Conservation (phyloP, 2,329 filamentous ascomycete genomes). For the Xylaria multiplex region DNA sequence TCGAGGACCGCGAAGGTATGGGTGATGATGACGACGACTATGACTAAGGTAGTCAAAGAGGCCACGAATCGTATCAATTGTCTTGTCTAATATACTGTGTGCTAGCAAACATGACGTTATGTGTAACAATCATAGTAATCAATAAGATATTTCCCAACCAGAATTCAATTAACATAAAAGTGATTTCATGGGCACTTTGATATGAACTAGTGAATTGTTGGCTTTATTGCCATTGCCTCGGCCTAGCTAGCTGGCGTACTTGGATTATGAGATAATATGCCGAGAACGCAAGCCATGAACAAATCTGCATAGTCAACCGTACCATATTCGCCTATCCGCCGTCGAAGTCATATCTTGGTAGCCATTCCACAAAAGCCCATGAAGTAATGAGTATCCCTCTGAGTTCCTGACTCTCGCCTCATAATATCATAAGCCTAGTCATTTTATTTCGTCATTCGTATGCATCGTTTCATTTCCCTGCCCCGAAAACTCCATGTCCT, state of each 20-base stretch:
- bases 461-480: neutral
- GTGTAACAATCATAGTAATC: neutral
- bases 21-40: slow-evolving; percentile 66
- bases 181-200: neutral
- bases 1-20: slow-evolving; percentile 76
- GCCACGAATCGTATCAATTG: neutral
- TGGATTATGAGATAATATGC: neutral
- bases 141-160: slow-evolving; percentile 1
- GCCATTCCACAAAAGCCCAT: slow-evolving; percentile 13
- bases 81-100: neutral
- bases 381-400: slow-evolving; percentile 2
- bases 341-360: slow-evolving; percentile 18
- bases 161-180: neutral
- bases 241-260: slow-evolving; percentile 7
- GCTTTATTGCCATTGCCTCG: neutral
- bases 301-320: slow-evolving; percentile 3
- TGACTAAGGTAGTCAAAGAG: slow-evolving; percentile 48
- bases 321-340: slow-evolving; percentile 6
- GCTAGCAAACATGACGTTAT: neutral
- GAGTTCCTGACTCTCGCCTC: neutral
- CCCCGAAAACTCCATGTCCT: neutral
- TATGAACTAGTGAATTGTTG: neutral
- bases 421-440: neutral
- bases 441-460: neutral
- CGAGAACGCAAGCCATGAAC: slow-evolving; percentile 16